Percentiles rank a stretch among this genome's conserved stretches.
phyloP scores from a whole-genome alignment of 2,329 filamentous ascomycete genomes.

The Cladophialophora bantiana region DNA sequence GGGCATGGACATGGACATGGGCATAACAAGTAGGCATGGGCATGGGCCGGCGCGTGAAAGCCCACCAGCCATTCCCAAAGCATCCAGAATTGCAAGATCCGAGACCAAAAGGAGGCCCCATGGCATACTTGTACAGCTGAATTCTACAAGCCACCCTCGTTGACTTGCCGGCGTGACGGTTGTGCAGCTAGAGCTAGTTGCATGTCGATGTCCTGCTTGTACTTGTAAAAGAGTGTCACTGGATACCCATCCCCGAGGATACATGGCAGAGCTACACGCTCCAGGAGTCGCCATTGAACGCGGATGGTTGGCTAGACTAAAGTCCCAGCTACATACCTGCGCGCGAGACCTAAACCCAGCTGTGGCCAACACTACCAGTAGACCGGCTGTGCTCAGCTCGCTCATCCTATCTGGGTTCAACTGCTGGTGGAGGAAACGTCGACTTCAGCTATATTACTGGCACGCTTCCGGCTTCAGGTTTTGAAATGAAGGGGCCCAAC shows the following conservation, averaged over 20 bases:
- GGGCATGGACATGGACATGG: not conserved
- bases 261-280: not conserved
- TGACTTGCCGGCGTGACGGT: not conserved
- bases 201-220: not conserved
- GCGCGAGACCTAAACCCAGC: not conserved
- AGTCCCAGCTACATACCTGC: not conserved
- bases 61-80: constrained; percentile 1
- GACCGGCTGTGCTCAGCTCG: not conserved
- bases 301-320: not conserved
- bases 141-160: no score
- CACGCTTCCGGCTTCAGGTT: not conserved
- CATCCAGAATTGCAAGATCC: constrained; percentile 2
- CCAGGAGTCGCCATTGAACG: not conserved
- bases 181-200: not conserved
- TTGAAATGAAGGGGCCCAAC: not conserved
- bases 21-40: no score
- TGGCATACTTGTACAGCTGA: no score
- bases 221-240: no score
- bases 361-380: not conserved
- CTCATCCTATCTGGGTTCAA: not conserved
- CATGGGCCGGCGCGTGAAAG: no score
- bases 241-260: not conserved
- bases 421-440: not conserved
- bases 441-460: not conserved
- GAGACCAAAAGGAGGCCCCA: constrained; percentile 1